Evolutionary conservation across 768 basidiomycete species (phyloP).

Genomic region (Candolleomyces eurysporus): DNA sequence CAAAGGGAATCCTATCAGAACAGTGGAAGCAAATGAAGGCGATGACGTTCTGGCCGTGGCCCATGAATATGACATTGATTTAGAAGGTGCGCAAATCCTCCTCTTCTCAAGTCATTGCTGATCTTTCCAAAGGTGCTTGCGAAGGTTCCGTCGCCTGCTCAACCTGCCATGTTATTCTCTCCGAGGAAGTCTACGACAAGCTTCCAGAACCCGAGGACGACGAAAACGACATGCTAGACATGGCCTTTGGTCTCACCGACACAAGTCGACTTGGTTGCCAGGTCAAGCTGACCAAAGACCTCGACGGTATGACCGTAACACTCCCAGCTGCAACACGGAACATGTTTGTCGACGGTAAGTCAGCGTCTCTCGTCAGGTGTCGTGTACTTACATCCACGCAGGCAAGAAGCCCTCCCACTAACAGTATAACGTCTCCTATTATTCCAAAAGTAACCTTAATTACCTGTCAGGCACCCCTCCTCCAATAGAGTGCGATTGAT

Average conservation of each 20-base stretch:
- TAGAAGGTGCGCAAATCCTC: conserved; percentile 65
- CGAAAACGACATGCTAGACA: conserved; percentile 98
- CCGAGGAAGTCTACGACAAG: conserved; percentile 76
- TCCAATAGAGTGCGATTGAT: too few relatives aligned
- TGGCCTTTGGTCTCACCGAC: conserved; percentile 95
- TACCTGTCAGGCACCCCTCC: too few relatives aligned
- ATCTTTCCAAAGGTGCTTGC: conserved; percentile 71
- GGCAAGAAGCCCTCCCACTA: conserved; percentile 12
- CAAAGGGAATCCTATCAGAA: conserved; percentile 80
- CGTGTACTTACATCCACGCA: background rate
- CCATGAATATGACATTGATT: conserved; percentile 93
- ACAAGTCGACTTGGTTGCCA: conserved; percentile 84
- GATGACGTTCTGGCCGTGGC: conserved; percentile 90
- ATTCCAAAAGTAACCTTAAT: background rate
- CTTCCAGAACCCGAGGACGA: conserved; percentile 95
- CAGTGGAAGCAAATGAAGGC: conserved; percentile 89
- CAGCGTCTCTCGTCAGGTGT: background rate
- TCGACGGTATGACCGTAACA: conserved; percentile 84
- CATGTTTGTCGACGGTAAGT: conserved; percentile 93
- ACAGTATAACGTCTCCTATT: background rate
- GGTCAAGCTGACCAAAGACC: conserved; percentile 70
- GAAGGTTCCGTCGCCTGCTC: conserved; percentile 97
- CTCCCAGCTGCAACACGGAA: conserved; percentile 92
- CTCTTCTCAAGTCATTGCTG: background rate
- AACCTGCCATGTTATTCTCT: conserved; percentile 92